Percentiles rank a stretch among this genome's conserved stretches.
These are phyloP conservation scores for Logfia minima DNA, from an alignment of 129 eudicot species.

Conservation along the genomic window DNA sequence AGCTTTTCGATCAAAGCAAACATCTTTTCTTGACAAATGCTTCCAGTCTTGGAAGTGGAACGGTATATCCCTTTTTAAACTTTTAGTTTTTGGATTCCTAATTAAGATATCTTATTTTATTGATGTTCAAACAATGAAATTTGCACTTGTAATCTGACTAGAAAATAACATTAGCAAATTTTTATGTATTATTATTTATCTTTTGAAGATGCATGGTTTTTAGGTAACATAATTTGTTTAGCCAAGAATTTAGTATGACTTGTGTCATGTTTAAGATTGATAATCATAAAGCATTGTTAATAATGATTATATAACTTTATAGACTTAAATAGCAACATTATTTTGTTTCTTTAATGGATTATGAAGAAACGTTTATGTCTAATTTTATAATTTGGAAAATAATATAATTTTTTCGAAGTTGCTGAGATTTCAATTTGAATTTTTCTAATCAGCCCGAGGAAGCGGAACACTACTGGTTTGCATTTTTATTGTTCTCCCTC, in stretches of 20 bases:
- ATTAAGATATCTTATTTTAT: not conserved
- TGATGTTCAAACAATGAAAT: not conserved
- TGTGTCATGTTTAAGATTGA: not conserved
- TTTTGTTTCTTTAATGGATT: not conserved
- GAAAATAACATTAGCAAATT: not conserved
- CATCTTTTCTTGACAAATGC: slow-evolving; percentile 55
- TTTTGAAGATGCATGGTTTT: not conserved
- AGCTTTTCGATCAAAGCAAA: slow-evolving; percentile 61
- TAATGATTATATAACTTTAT: not conserved
- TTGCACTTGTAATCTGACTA: not conserved
- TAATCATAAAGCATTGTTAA: not conserved
- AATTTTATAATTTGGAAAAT: not conserved
- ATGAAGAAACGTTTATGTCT: not conserved
- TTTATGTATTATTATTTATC: not conserved
- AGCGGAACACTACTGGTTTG: slow-evolving; percentile 81
- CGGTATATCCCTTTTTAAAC: slow-evolving; percentile 41
- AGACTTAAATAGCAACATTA: slow-evolving; percentile 4
- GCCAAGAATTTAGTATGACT: not conserved
- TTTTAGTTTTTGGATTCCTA: not conserved
- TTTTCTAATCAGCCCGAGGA: slow-evolving; percentile 63
- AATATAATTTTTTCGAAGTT: not conserved
- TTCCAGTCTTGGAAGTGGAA: slow-evolving; percentile 57
- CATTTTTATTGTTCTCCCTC: slow-evolving; percentile 59
- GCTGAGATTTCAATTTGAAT: slow-evolving; percentile 5
- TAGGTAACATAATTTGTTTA: not conserved